A percentile compares a stretch with the other conserved stretches of the same genome.
phyloP scores from a whole-genome alignment of 1,284 basidiomycete genomes.

The Puccinia polysora region DNA sequence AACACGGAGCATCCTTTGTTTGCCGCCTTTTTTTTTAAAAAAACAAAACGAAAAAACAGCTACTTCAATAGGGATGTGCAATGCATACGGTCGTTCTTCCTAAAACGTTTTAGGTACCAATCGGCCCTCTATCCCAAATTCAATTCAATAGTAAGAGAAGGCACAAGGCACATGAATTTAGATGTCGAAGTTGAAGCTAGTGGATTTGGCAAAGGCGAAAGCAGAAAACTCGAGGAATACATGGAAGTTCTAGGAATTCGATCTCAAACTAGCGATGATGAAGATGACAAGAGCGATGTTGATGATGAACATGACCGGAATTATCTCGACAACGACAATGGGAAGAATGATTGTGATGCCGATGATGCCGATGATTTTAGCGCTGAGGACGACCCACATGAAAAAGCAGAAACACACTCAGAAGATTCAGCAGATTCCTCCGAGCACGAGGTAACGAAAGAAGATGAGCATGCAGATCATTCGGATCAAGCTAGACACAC shows the following conservation, averaged over 20 bases:
- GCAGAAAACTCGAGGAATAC: conserved; percentile 70
- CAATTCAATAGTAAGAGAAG: conserved; percentile 49
- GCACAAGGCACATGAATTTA: conserved; percentile 60
- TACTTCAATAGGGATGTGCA: conserved; percentile 98
- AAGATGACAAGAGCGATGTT: too few species aligned
- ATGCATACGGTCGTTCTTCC: conserved; percentile 91
- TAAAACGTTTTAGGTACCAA: conserved; percentile 84
- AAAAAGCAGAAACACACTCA: conserved; percentile 3
- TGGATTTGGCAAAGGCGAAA: conserved; percentile 78
- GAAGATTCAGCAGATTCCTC: background rate
- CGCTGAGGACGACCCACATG: conserved; percentile 24
- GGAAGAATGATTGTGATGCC: conserved; percentile 32
- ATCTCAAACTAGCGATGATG: conserved; percentile 53
- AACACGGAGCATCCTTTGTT: background rate
- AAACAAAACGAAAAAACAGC: conserved; percentile 57
- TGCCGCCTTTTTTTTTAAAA: background rate
- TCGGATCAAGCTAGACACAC: conserved; percentile 34
- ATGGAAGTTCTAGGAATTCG: conserved; percentile 51
- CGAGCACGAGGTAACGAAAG: background rate
- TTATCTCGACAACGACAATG: conserved; percentile 46
- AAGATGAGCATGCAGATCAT: background rate
- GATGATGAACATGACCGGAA: conserved; percentile 49
- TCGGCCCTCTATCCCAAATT: conserved; percentile 81
- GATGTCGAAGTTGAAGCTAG: conserved; percentile 87
- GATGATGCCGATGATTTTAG: conserved; percentile 13